Evolutionary conservation across 768 basidiomycete genomes (phyloP), one percentile per base, ranked within the genome.

Genomic region (Rhizopogon sp.): DNA sequence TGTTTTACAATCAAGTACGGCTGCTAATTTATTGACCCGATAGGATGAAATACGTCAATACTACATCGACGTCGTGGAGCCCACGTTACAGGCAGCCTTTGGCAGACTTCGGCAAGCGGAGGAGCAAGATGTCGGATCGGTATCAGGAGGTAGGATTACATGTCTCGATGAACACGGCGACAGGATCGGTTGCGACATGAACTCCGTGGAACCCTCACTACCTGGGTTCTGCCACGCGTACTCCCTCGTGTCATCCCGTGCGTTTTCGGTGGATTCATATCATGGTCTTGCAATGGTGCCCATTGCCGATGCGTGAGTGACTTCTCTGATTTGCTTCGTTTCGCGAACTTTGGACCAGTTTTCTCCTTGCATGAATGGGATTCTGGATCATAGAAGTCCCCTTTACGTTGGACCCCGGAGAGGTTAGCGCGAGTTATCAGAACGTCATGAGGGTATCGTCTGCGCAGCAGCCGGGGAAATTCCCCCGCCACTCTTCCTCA

Each of bases 231-330:
- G 66, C 35, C 68, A 61, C 29, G 69, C 70, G 5, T 83, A 79
- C 61, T 72, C 79, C 2, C 77, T 93, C 35, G 88, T 95, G 50
- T 88, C 85, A 3, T 88, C 90, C 4, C 78, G 93, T 39, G 87
- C 90, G 3, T 95, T 95, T 70, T 74, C 90, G 56, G 82, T 93
- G 57, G 93, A 95, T 68, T 77, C 81, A 6, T 93, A 83, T 64
- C 90, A 92, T 65, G 83, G 83, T 6, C 72, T 94, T 16, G 79
- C 87, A 1, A 87, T 96, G 79, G 88, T 92, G 17, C 91, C 93
- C 4, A 79, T 93, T 58, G 90, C 90, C 33, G 93, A 94, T 71
- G 79, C 79, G 88, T 90, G 65, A 68, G 85, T 79, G 11, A 20
- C 16, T 33, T 22, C 28, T 54, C 40, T 31, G 6, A 28, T 22